Evolutionary conservation across 2,329 filamentous ascomycete genomes (phyloP).

Genomic region (Fusarium sp.): DNA sequence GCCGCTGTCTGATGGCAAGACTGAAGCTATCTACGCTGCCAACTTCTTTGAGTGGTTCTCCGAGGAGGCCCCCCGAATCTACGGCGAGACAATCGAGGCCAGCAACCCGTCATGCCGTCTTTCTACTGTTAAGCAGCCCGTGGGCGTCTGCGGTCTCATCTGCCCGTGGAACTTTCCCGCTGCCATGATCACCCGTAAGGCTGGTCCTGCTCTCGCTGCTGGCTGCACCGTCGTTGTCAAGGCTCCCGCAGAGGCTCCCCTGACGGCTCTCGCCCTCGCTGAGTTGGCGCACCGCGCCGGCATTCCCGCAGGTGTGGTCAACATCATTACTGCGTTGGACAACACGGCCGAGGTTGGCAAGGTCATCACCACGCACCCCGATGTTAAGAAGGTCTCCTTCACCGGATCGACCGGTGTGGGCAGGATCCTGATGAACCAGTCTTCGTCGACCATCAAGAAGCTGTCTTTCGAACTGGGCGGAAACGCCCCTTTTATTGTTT

Average conservation of each 20-base stretch:
- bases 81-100: constrained; percentile 63
- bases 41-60: constrained; percentile 74
- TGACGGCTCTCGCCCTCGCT: constrained; percentile 85
- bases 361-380: constrained; percentile 53
- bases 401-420: constrained; percentile 69
- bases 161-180: constrained; percentile 69
- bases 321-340: constrained; percentile 81
- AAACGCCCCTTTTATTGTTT: constrained; percentile 82
- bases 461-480: constrained; percentile 80
- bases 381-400: constrained; percentile 78
- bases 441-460: constrained; percentile 77
- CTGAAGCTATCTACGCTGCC: constrained; percentile 69
- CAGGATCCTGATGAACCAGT: constrained; percentile 74
- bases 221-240: constrained; percentile 87
- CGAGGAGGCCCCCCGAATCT: constrained; percentile 69
- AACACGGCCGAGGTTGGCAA: constrained; percentile 85
- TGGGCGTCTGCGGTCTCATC: constrained; percentile 52
- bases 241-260: constrained; percentile 88
- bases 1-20: constrained; percentile 70
- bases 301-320: constrained; percentile 88
- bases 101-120: constrained; percentile 69
- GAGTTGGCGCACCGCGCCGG: constrained; percentile 87
- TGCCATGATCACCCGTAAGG: constrained; percentile 64
- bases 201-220: constrained; percentile 70
- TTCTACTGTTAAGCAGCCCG: constrained; percentile 49